phyloP scores from a whole-genome alignment of 768 basidiomycete species.

The Pleurotus cornucopiae region DNA sequence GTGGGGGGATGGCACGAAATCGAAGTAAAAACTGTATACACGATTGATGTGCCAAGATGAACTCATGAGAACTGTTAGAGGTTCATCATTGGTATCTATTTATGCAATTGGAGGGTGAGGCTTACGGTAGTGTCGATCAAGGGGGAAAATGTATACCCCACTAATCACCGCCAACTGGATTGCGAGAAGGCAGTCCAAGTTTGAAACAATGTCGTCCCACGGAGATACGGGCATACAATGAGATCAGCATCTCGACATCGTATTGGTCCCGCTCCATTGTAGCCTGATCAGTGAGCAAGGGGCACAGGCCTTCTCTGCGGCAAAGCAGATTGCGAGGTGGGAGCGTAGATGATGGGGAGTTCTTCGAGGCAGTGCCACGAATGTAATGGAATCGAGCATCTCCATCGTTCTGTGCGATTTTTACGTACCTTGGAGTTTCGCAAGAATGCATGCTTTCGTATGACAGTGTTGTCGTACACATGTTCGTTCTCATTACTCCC shows the following conservation, averaged over 20 bases:
- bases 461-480: conserved; percentile 52
- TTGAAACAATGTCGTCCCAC: no score
- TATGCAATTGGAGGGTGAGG: conserved; percentile 38
- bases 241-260: conserved; percentile 63
- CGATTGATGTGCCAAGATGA: not conserved
- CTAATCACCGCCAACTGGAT: conserved; percentile 63
- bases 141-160: conserved; percentile 20
- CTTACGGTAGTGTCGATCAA: conserved; percentile 20
- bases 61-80: not conserved
- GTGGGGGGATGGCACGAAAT: no score
- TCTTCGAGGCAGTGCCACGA: conserved; percentile 31
- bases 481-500: conserved; percentile 73
- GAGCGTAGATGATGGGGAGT: conserved; percentile 76
- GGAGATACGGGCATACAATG: conserved; percentile 69
- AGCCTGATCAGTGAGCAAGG: conserved; percentile 50
- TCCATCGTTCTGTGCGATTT: not conserved
- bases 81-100: not conserved
- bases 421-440: conserved; percentile 50
- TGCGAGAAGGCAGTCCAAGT: conserved; percentile 67
- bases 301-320: conserved; percentile 70
- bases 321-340: conserved; percentile 78
- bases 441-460: conserved; percentile 69
- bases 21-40: no score
- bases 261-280: conserved; percentile 69
- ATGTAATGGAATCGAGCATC: conserved; percentile 71